Evolutionary conservation across 768 basidiomycete species (phyloP).

Genomic region (Mycena vulgaris): DNA sequence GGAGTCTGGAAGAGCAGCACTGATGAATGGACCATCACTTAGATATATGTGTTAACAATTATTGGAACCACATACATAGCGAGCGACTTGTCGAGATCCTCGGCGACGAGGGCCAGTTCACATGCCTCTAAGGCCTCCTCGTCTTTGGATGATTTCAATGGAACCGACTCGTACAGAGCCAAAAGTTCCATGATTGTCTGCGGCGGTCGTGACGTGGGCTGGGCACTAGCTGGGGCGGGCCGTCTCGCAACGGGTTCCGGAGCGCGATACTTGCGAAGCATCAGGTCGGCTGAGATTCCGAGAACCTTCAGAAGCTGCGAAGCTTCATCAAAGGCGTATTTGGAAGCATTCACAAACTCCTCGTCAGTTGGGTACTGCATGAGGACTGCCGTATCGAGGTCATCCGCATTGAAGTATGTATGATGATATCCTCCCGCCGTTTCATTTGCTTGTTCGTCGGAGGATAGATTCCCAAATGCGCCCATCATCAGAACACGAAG

Average conservation of each 20-base stretch:
- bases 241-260: slow-evolving; percentile 37
- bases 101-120: slow-evolving; percentile 40
- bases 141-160: slow-evolving; percentile 3
- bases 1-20: slow-evolving; percentile 27
- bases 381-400: slow-evolving; percentile 32
- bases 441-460: slow-evolving; percentile 24
- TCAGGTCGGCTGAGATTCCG: background rate
- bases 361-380: slow-evolving; percentile 33
- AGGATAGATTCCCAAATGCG: background rate
- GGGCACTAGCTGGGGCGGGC: too few species aligned
- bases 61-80: slow-evolving; percentile 35
- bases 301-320: background rate
- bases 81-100: slow-evolving; percentile 18
- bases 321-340: background rate
- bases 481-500: background rate
- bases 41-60: too few species aligned
- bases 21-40: background rate
- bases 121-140: slow-evolving; percentile 32
- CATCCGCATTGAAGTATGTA: slow-evolving; percentile 38
- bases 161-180: background rate
- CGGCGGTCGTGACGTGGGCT: background rate
- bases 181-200: background rate
- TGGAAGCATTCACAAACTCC: slow-evolving; percentile 10
- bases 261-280: background rate
- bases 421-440: slow-evolving; percentile 41